phyloP scores from a whole-genome alignment of 441 rosid genomes.

The Populus tomentosa region DNA sequence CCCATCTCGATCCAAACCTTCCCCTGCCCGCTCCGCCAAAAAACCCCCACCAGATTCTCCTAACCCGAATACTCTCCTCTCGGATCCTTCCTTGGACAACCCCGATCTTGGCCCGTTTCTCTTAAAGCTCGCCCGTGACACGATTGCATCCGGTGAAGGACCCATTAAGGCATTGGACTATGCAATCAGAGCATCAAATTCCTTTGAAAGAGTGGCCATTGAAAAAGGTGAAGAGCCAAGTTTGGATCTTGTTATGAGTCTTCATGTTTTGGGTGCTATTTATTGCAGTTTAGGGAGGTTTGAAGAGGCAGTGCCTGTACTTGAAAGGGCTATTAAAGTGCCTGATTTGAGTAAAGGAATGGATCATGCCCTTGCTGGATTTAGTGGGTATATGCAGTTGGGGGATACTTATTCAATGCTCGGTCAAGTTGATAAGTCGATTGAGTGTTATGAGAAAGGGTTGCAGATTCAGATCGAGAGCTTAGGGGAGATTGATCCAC shows the following conservation, averaged over 20 bases:
- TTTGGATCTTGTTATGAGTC: constrained; percentile 92
- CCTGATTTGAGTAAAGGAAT: constrained; percentile 69
- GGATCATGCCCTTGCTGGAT: constrained; percentile 92
- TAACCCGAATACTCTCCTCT: constrained; percentile 13
- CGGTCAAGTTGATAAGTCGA: constrained; percentile 86
- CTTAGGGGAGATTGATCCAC: constrained; percentile 84
- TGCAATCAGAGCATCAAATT: constrained; percentile 81
- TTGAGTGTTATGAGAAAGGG: constrained; percentile 79
- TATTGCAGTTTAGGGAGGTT: constrained; percentile 90
- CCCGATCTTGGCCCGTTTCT: constrained; percentile 99
- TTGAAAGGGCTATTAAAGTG: constrained; percentile 73
- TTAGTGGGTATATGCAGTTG: constrained; percentile 93
- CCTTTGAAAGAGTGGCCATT: constrained; percentile 56
- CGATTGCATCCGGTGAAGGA: constrained; percentile 92
- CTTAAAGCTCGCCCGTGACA: constrained; percentile 83
- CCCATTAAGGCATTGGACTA: constrained; percentile 83
- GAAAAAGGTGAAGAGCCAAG: constrained; percentile 59
- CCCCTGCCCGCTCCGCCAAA: constrained; percentile 62
- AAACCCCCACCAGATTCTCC: constrained; percentile 75
- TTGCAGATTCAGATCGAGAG: constrained; percentile 93
- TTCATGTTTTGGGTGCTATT: constrained; percentile 89
- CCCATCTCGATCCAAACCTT: constrained; percentile 78
- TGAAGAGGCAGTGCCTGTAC: constrained; percentile 85
- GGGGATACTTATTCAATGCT: constrained; percentile 96
- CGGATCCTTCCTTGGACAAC: constrained; percentile 79